Evolutionary conservation across 2,329 filamentous ascomycete species (phyloP), one percentile per base, ranked within the genome.

Genomic region (Alternaria consortialis): DNA sequence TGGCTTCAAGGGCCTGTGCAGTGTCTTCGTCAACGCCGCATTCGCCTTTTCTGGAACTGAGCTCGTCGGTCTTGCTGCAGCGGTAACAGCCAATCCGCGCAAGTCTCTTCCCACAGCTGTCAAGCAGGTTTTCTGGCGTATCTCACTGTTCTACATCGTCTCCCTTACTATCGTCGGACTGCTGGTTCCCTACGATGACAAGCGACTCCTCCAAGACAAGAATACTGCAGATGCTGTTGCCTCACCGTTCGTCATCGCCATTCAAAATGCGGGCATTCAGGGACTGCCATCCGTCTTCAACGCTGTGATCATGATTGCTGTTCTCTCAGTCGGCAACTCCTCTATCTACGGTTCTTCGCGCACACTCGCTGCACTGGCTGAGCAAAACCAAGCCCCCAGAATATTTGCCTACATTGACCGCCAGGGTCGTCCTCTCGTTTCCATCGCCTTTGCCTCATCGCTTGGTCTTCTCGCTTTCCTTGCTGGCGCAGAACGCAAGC

Each of bases 71-170:
- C 85, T 94, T 8, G 90, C 91, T 8, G 91, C 91, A 5, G 91
- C 91, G 27, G 91, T 94, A 78, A 91, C 91, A 1, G 88, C 86
- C 25, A 93, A 93, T 73, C 91, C 91, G 5, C 86, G 91, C 63
- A 93, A 96, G 77, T 93, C 91, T 2, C 84, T 98, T 0, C 94
- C 94, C 0, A 94, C 90, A 0, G 94, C 94, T 25, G 89, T 96
- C 73, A 97, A 97, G 80, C 94, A 97, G 79, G 93, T 97, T 42
- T 97, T 97, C 80, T 97, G 94, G 93, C 90, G 94, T 72, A 72
- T 72, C 84, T 74, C 68, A 7, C 84, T 80, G 23, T 97, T 97
- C 82, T 97, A 97, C 80, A 85, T 97, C 51, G 88, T 96, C 34
- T 91, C 91, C 1, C 85, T 97, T 11, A 88, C 88, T 5, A 82